Percentiles rank a stretch among this genome's conserved stretches.
Evolutionary conservation across 257 asterid species (phyloP).

Genomic region (Asclepias syriaca): DNA sequence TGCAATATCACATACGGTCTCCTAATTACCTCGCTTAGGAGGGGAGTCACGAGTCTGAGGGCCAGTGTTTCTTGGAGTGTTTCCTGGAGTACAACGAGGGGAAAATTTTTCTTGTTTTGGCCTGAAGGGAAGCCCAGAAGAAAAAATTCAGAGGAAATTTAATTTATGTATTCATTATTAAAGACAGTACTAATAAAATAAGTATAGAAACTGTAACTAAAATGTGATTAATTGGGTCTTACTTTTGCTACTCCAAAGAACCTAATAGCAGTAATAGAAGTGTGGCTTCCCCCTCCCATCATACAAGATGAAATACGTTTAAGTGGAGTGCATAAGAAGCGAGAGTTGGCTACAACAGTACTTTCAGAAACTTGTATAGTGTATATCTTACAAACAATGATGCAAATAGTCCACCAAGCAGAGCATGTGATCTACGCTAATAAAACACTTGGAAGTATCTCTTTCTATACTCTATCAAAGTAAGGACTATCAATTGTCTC

Average conservation of each 20-base stretch:
- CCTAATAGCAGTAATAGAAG: neutral
- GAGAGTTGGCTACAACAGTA: neutral
- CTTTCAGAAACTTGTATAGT: neutral
- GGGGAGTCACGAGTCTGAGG: slow-evolving; percentile 95
- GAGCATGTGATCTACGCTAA: neutral
- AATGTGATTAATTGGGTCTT: neutral
- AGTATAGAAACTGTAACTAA: neutral
- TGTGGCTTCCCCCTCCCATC: neutral
- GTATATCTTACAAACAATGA: neutral
- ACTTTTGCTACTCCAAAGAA: neutral
- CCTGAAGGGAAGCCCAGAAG: slow-evolving; percentile 30
- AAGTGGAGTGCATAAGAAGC: neutral
- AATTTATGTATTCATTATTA: neutral
- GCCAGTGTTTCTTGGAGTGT: slow-evolving; percentile 60
- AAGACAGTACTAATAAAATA: neutral
- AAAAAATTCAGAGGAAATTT: neutral
- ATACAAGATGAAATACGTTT: neutral
- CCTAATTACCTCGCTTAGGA: slow-evolving; percentile 77
- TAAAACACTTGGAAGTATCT: neutral
- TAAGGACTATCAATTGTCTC: neutral
- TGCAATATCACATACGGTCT: neutral
- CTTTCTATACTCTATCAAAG: neutral
- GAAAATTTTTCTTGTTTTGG: slow-evolving; percentile 70
- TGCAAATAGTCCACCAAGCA: neutral
- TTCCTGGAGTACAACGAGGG: slow-evolving; percentile 62